Conservation (phyloP, 2,329 filamentous ascomycete genomes). For the Cadophora gregata region DNA sequence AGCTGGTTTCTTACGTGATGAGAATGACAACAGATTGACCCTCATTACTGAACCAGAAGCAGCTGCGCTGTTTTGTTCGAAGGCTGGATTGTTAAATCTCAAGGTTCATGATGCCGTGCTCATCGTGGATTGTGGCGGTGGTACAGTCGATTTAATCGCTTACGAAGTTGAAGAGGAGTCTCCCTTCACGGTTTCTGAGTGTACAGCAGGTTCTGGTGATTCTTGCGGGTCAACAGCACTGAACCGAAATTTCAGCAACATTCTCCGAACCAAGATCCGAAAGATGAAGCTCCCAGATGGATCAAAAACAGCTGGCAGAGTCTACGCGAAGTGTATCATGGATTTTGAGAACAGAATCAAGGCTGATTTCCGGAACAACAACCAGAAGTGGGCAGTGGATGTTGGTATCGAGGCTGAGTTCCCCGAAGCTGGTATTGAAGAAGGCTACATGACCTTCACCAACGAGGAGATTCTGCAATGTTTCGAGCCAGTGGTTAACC, state of each 20-base stretch:
- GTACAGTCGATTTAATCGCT: conserved; percentile 97
- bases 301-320: conserved; percentile 95
- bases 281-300: conserved; percentile 99
- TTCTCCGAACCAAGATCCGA: conserved; percentile 93
- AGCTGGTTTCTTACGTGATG: conserved; percentile 93
- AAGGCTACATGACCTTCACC: conserved; percentile 99
- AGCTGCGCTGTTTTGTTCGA: conserved; percentile 95
- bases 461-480: conserved; percentile 99
- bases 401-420: conserved; percentile 98
- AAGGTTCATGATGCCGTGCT: conserved; percentile 99
- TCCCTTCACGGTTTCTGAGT: conserved; percentile 95
- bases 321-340: conserved; percentile 99
- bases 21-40: conserved; percentile 96
- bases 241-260: conserved; percentile 98
- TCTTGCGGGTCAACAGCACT: conserved; percentile 98
- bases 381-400: conserved; percentile 98
- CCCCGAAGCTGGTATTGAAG: conserved; percentile 96
- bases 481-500: conserved; percentile 97
- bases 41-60: conserved; percentile 96
- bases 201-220: conserved; percentile 95
- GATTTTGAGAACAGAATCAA: conserved; percentile 99
- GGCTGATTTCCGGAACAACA: conserved; percentile 98
- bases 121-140: conserved; percentile 97
- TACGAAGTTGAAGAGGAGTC: conserved; percentile 99
- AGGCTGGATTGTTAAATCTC: conserved; percentile 92